These are phyloP conservation scores for Lecanoromycetidae sp. DNA, from an alignment of 2,329 filamentous ascomycete species.

Conservation along the genomic window DNA sequence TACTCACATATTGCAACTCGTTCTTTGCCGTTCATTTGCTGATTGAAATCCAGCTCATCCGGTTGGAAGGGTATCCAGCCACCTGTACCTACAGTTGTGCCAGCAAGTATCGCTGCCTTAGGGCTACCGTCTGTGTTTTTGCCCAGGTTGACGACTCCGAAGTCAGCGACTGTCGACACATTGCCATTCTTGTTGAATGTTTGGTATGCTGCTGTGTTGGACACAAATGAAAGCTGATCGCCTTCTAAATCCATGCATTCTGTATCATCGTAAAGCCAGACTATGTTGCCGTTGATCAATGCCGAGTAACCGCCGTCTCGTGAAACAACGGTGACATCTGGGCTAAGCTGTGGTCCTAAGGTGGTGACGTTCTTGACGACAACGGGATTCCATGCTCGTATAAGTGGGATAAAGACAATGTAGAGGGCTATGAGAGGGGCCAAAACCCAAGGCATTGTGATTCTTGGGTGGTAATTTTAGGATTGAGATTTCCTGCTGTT, in stretches of 20 bases:
- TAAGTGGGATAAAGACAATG: background rate
- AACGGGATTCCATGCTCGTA: constrained; percentile 15
- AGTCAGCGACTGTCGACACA: constrained; percentile 15
- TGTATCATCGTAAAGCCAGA: constrained; percentile 21
- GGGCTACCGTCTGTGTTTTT: constrained; percentile 14
- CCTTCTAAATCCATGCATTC: constrained; percentile 17
- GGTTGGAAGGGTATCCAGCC: constrained; percentile 19
- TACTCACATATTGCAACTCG: constrained; percentile 20
- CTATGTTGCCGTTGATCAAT: constrained; percentile 17
- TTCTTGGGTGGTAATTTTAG: background rate
- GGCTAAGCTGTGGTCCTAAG: constrained; percentile 17
- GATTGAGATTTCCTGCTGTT: background rate
- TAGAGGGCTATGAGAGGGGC: background rate
- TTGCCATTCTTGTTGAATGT: constrained; percentile 6
- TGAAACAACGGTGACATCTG: constrained; percentile 16
- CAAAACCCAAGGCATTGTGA: background rate
- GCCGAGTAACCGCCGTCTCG: constrained; percentile 19
- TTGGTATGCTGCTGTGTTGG: constrained; percentile 19
- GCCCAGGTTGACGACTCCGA: constrained; percentile 18
- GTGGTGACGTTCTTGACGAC: constrained; percentile 16
- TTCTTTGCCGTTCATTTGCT: constrained; percentile 17
- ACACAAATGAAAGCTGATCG: constrained; percentile 19
- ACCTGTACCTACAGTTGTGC: constrained; percentile 16
- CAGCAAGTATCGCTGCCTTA: constrained; percentile 17
- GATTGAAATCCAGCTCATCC: constrained; percentile 19